phyloP scores from a whole-genome alignment of 2,329 filamentous ascomycete species.

The Cladophialophora chaetospira region DNA sequence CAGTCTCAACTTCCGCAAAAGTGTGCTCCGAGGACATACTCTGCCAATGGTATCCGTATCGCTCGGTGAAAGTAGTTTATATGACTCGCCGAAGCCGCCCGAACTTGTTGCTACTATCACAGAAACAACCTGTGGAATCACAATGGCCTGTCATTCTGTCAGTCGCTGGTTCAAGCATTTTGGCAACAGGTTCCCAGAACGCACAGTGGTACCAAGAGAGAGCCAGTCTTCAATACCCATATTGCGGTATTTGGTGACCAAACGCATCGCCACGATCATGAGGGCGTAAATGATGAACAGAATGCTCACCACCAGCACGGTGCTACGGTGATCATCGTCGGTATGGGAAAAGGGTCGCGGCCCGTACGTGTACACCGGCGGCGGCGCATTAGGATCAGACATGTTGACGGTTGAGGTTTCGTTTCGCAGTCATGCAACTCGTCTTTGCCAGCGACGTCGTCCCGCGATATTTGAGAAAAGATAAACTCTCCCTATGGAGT shows the following conservation, averaged over 20 bases:
- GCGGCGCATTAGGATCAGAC: conserved; percentile 1
- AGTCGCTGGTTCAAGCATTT: background rate
- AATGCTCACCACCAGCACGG: conserved; percentile 19
- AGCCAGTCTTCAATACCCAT: conserved; percentile 27
- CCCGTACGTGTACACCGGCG: conserved; percentile 8
- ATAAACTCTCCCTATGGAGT: too few species aligned
- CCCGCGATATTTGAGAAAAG: background rate
- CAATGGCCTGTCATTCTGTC: conserved; percentile 14
- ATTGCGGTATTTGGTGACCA: conserved; percentile 13
- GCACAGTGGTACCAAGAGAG: conserved; percentile 18
- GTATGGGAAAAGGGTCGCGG: conserved; percentile 18
- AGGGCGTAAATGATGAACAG: conserved; percentile 21
- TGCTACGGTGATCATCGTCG: conserved; percentile 19
- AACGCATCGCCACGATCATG: conserved; percentile 25
- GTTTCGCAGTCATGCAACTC: background rate
- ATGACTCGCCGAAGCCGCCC: conserved; percentile 20
- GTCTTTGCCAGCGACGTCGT: background rate
- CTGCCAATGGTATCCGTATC: conserved; percentile 14
- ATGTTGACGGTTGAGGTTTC: conserved; percentile 1
- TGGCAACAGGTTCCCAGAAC: background rate
- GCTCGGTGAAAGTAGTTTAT: conserved; percentile 2
- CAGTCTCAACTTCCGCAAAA: background rate
- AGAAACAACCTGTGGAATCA: conserved; percentile 16
- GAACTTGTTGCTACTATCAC: conserved; percentile 17
- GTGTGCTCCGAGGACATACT: background rate